phyloP scores from a whole-genome alignment of 345 rosid species.

The Camelina neglecta region DNA sequence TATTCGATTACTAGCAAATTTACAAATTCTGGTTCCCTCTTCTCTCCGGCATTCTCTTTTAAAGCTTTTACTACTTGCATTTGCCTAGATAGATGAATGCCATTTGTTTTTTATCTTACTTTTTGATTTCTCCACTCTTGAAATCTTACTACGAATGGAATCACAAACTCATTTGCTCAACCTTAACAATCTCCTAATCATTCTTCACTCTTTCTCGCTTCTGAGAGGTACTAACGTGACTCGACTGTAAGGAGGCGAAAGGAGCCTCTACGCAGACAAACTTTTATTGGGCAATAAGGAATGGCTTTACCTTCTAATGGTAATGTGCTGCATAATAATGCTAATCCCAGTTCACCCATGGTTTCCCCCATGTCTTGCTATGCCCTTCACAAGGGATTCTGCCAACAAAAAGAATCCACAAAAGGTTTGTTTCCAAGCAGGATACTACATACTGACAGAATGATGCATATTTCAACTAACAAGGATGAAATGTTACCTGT shows the following conservation, averaged over 20 bases:
- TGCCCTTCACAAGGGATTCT: slow-evolving; percentile 78
- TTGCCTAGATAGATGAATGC: not conserved
- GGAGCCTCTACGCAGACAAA: not conserved
- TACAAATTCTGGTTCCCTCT: not conserved
- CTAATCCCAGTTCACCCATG: slow-evolving; percentile 83
- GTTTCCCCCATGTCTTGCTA: slow-evolving; percentile 97
- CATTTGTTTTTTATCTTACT: not conserved
- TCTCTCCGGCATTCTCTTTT: too few species aligned
- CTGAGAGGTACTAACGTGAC: too few species aligned
- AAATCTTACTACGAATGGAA: slow-evolving; percentile 13
- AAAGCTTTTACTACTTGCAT: not conserved
- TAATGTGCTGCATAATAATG: slow-evolving; percentile 27
- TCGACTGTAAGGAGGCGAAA: too few species aligned
- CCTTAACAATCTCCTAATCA: slow-evolving; percentile 1
- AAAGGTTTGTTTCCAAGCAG: not conserved
- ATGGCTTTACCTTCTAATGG: not conserved
- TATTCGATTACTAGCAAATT: not conserved
- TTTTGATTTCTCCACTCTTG: not conserved
- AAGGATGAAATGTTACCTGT: slow-evolving; percentile 53
- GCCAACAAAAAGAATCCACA: too few species aligned
- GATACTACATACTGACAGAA: not conserved
- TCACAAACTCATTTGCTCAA: not conserved
- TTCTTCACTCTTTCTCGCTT: not conserved
- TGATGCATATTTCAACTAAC: slow-evolving; percentile 3
- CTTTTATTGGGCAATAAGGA: not conserved